These are phyloP conservation scores for Celoporthe dispersa DNA, from an alignment of 2,329 filamentous ascomycete genomes.

Conservation along the genomic window DNA sequence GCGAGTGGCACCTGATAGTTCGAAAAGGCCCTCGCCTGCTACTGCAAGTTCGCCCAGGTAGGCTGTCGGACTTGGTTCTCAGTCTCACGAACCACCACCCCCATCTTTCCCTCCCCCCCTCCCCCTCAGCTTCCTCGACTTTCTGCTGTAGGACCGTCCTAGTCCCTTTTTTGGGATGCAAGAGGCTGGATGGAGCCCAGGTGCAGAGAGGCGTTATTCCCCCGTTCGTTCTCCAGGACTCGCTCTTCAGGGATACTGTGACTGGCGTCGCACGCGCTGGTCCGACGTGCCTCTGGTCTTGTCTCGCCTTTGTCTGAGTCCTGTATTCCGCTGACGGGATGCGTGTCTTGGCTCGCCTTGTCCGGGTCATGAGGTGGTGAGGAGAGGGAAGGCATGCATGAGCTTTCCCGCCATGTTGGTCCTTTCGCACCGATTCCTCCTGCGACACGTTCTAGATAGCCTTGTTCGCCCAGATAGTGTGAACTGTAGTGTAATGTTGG, in stretches of 20 bases:
- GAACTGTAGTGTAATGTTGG: neutral
- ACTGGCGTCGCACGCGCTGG: constrained; percentile 17
- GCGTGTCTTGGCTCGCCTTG: constrained; percentile 12
- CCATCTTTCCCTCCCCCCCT: neutral
- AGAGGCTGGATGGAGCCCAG: neutral
- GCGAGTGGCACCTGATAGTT: neutral
- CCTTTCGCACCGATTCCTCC: neutral
- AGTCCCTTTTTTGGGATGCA: neutral
- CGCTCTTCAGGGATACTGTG: neutral
- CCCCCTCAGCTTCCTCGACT: neutral
- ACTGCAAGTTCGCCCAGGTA: neutral
- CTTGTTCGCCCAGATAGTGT: neutral
- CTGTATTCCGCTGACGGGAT: constrained; percentile 13
- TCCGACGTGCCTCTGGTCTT: constrained; percentile 5
- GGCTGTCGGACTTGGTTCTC: neutral
- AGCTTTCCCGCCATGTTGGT: neutral
- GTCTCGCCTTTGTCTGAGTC: constrained; percentile 13
- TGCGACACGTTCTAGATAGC: neutral
- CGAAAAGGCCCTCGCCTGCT: neutral
- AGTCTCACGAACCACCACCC: neutral
- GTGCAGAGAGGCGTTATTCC: neutral
- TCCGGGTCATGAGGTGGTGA: neutral
- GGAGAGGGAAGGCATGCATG: neutral
- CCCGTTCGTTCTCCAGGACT: neutral
- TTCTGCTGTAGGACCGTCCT: neutral